A percentile compares a stretch with the other conserved stretches of the same genome.
Conservation (phyloP, 163 green algal genomes). For the Volvox carteri region DNA sequence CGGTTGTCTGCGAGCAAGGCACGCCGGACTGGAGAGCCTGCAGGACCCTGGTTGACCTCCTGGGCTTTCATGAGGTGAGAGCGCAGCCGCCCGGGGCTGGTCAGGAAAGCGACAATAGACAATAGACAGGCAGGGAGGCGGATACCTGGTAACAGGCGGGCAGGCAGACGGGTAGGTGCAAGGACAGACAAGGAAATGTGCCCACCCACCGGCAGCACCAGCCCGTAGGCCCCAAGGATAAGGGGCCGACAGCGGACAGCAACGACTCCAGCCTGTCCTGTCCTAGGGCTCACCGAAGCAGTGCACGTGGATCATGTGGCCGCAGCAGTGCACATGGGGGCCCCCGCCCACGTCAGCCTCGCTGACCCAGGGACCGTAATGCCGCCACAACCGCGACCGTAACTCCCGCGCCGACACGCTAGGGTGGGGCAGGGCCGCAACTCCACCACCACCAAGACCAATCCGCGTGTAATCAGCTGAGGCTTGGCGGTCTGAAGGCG, state of each 20-base stretch:
- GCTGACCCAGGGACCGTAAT: neutral
- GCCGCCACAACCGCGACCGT: neutral
- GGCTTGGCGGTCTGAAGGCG: neutral
- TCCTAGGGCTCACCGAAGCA: conserved; percentile 61
- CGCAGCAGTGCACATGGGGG: conserved; percentile 67
- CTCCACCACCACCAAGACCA: neutral
- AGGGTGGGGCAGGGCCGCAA: neutral
- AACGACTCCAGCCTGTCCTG: no score
- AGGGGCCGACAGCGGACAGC: no score
- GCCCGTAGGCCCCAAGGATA: no score
- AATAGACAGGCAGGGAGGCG: no score
- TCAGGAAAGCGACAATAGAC: no score
- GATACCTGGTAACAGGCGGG: no score
- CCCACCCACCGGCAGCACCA: no score
- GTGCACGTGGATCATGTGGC: conserved; percentile 64
- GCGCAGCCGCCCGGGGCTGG: no score
- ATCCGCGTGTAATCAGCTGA: neutral
- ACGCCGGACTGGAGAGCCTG: no score
- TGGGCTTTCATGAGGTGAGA: no score
- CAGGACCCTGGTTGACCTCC: no score
- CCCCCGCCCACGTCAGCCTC: conserved; percentile 56
- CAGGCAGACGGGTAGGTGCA: neutral
- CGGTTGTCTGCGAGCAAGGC: no score
- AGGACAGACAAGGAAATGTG: conserved; percentile 1
- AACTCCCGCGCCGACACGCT: neutral